phyloP scores from a whole-genome alignment of 2,329 filamentous ascomycete species.

The Stenocarpella maydis region DNA sequence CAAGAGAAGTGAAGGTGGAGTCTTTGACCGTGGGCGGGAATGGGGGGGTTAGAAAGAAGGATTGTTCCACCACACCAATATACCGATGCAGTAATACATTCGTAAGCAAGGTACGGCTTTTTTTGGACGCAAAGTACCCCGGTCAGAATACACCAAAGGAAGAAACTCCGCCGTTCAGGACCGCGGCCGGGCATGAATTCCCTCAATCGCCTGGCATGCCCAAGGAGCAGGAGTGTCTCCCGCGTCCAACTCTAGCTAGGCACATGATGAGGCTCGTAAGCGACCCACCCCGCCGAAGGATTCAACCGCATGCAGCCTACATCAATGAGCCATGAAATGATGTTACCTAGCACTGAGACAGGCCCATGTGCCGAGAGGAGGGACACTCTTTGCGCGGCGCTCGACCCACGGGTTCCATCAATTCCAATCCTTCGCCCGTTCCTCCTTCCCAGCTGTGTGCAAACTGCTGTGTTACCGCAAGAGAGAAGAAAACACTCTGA shows the following conservation, averaged over 20 bases:
- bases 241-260: neutral
- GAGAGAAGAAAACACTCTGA: neutral
- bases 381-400: neutral
- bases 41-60: neutral
- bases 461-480: neutral
- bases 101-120: neutral
- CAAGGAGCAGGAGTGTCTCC: neutral
- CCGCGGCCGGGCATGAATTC: neutral
- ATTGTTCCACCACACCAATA: neutral
- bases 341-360: neutral
- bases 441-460: neutral
- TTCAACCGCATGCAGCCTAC: neutral
- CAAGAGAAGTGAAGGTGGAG: neutral
- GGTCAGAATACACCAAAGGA: neutral
- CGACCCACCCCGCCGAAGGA: slow-evolving; percentile 1
- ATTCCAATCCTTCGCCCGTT: neutral
- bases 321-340: neutral
- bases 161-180: neutral
- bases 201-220: slow-evolving; percentile 14
- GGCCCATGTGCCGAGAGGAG: neutral
- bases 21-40: neutral
- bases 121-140: neutral
- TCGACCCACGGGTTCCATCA: slow-evolving; percentile 8
- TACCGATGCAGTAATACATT: neutral
- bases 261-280: neutral